Percentiles rank a stretch among this genome's conserved stretches.
Conservation (phyloP, 2,329 filamentous ascomycete genomes). For the Stachybotrys chlorohalonatus region DNA sequence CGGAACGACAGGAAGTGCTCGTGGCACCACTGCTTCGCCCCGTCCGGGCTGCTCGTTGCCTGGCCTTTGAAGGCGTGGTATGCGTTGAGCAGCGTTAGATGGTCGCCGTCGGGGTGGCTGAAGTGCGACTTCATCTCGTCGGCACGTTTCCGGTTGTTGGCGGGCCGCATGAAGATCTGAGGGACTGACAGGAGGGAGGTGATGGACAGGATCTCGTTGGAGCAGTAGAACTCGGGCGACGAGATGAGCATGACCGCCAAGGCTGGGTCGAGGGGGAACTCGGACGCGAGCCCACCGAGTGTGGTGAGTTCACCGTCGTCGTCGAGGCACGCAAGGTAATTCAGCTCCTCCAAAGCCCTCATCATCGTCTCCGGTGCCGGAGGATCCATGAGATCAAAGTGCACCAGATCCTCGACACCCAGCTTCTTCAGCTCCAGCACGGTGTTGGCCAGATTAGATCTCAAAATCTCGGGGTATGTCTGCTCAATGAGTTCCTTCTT, state of each 20-base stretch:
- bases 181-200: constrained; percentile 91
- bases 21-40: constrained; percentile 88
- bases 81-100: constrained; percentile 91
- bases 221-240: constrained; percentile 96
- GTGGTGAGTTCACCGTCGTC: constrained; percentile 89
- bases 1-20: constrained; percentile 91
- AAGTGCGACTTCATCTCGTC: constrained; percentile 98
- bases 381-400: constrained; percentile 98
- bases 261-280: constrained; percentile 89
- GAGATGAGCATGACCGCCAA: constrained; percentile 97
- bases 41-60: constrained; percentile 47
- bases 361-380: constrained; percentile 97
- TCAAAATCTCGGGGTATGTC: constrained; percentile 90
- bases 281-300: constrained; percentile 79
- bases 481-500: constrained; percentile 98
- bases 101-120: constrained; percentile 86
- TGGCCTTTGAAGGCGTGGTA: constrained; percentile 92
- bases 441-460: constrained; percentile 89
- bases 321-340: constrained; percentile 92
- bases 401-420: constrained; percentile 87
- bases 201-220: constrained; percentile 94
- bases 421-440: constrained; percentile 97
- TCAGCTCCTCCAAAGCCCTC: constrained; percentile 93
- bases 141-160: constrained; percentile 75
- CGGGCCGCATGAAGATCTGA: constrained; percentile 85